Conservation (phyloP, 768 basidiomycete genomes). For the Lactarius trivialis region DNA sequence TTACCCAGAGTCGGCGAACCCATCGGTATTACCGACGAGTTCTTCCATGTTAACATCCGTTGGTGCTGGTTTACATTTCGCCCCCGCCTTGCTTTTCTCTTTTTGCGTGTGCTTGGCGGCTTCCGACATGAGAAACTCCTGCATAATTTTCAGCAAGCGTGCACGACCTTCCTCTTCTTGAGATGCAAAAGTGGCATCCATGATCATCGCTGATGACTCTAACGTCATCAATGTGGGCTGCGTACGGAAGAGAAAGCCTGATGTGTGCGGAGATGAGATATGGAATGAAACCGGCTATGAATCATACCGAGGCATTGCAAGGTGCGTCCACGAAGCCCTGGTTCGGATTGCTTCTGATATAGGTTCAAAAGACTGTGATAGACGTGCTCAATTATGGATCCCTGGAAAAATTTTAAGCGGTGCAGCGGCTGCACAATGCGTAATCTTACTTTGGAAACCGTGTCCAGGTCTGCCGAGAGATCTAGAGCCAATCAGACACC, state of each 20-base stretch:
- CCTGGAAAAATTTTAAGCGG: conserved; percentile 33
- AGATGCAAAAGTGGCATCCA: conserved; percentile 84
- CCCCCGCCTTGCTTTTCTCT: conserved; percentile 49
- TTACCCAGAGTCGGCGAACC: conserved; percentile 96
- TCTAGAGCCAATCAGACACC: conserved; percentile 5
- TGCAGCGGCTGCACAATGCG: not conserved
- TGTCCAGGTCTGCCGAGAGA: conserved; percentile 21
- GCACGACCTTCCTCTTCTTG: conserved; percentile 64
- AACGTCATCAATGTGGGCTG: conserved; percentile 88
- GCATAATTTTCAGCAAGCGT: conserved; percentile 78
- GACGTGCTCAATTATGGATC: conserved; percentile 75
- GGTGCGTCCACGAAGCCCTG: conserved; percentile 58
- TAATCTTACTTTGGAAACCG: conserved; percentile 15
- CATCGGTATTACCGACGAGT: conserved; percentile 90
- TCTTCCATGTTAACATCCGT: conserved; percentile 81
- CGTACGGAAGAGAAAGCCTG: conserved; percentile 88
- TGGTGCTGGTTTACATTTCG: conserved; percentile 35
- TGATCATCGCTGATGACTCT: conserved; percentile 69
- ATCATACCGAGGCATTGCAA: conserved; percentile 77
- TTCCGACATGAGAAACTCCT: conserved; percentile 85
- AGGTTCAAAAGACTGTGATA: conserved; percentile 67
- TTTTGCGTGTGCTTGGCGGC: conserved; percentile 67
- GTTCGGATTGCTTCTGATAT: conserved; percentile 58
- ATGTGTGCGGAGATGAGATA: not conserved
- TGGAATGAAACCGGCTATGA: not conserved